Evolutionary conservation across 1,139 yeast genomes (phyloP), one percentile per base, ranked within the genome.

Genomic region (Saccharomyces hybrid): DNA sequence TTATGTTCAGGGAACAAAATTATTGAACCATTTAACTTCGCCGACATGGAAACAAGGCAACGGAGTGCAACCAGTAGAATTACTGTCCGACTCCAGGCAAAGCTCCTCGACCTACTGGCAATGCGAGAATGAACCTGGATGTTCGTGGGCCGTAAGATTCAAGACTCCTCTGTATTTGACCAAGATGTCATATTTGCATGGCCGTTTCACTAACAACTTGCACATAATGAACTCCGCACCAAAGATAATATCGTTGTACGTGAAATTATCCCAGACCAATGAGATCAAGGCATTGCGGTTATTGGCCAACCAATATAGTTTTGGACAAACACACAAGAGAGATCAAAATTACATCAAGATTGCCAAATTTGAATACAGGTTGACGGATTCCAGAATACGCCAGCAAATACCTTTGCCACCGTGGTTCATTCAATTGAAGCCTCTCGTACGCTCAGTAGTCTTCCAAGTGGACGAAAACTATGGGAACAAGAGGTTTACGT

Each of bases 221-320:
- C 69, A 68, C 32, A 55, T 71, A 28, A 62, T 72, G 63, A 67
- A 70, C 25, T 71, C 76, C 2, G 71, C 74, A 8, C 77, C 77
- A 2, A 66, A 62, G 47, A 51, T 48, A 1, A 59, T 71, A 0
- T 64, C 72, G 2, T 51, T 73, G 0, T 73, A 62, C 52, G 67
- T 72, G 9, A 61, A 64, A 48, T 56, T 68, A 26, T 54, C 59
- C 4, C 53, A 56, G 27, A 29, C 9, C 23, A 56, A 53, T 25
- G 55, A 52, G 20, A 41, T 53, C 26, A 53, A 47, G 13, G 53
- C 47, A 13, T 52, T 58, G 29, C 41, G 46, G n/a, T 47, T 53
- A 31, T 50, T 56, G 7, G 62, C 65, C 2, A 48, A 50, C 11
- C 49, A 53, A n/a, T 53, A 55, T 46, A 56, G 57, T 23, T 58